phyloP scores from a whole-genome alignment of 129 eudicot genomes.

The Flaveria sonorensis region DNA sequence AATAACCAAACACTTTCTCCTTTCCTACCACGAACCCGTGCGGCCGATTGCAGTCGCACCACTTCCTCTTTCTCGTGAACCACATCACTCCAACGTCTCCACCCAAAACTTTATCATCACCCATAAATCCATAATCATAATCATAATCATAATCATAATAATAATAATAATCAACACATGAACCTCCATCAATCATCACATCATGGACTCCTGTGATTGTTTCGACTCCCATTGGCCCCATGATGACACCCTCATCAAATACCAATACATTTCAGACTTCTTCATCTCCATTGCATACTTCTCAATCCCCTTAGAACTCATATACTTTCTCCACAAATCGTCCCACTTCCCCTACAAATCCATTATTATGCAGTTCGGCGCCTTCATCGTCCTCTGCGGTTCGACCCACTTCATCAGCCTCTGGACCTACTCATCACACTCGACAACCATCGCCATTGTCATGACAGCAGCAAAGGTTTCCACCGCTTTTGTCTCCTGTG shows the following conservation, averaged over 20 bases:
- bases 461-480: constrained; percentile 51
- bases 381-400: constrained; percentile 60
- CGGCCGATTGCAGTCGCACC: too few relatives aligned
- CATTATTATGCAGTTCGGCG: constrained; percentile 56
- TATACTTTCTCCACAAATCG: constrained; percentile 55
- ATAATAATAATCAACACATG: too few relatives aligned
- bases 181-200: too few relatives aligned
- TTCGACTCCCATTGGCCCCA: constrained; percentile 53
- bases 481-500: constrained; percentile 51
- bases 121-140: too few relatives aligned
- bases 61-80: too few relatives aligned
- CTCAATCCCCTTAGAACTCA: constrained; percentile 60
- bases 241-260: constrained; percentile 48
- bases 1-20: too few relatives aligned
- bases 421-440: constrained; percentile 47
- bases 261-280: constrained; percentile 55
- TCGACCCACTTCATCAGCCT: constrained; percentile 54
- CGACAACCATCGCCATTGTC: constrained; percentile 47
- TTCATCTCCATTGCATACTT: constrained; percentile 59
- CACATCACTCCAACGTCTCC: too few relatives aligned
- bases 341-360: constrained; percentile 54
- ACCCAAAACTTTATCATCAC: too few relatives aligned
- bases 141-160: too few relatives aligned
- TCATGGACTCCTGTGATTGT: constrained; percentile 58
- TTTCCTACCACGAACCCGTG: too few relatives aligned